Base-by-base conservation (phyloP, 1,139 yeast species). In the Spathaspora sp. region DNA sequence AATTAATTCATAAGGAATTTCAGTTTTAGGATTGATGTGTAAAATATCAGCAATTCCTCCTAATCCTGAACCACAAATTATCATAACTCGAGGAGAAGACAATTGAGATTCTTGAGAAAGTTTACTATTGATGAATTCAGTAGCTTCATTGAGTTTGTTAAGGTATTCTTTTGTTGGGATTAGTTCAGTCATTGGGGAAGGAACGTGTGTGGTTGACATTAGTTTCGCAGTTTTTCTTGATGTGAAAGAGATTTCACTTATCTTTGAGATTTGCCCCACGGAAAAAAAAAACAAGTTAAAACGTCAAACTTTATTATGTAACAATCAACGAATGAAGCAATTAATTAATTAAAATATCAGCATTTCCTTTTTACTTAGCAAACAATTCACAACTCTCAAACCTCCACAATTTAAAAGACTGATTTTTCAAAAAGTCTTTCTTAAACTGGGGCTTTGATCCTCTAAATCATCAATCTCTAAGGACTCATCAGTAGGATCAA, bases 1-100 rank as follows among this genome's bases (percentile, higher is more conserved):
- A 43, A 93, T 87, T 0, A 77, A 74, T 5, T 64, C 56, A 61
- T 90, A 93, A 1, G 84, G 69, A 29, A 93, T 74, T 55, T 76
- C 80, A 38, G 79, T 63, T 46, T 61, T 64, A 41, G 78, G 63
- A 9, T 16, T 13, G 10, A 4, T 37, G 18, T 17, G 9, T 48
- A 85, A 61, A 51, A 75, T 65, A 44, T 80, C 71, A 1, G 93
- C 86, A 45, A 93, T 84, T 0, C 96, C 96, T 8, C 97, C 96
- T 13, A 93, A 74, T 0, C 98, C 98, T 3, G 97, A 89, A 5
- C 99, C 98, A 69, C 98, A 91, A 44, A 93, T 86, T 54, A 93
- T 86, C 57, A 91, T 79, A 1, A 81, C 85, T 48, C 81, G 70
- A 1, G 95, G 93, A 24, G 39, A 17, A 23, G 39, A 17, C 38